Conservation (phyloP, 2,329 filamentous ascomycete genomes). For the Verticillium klebahnii region DNA sequence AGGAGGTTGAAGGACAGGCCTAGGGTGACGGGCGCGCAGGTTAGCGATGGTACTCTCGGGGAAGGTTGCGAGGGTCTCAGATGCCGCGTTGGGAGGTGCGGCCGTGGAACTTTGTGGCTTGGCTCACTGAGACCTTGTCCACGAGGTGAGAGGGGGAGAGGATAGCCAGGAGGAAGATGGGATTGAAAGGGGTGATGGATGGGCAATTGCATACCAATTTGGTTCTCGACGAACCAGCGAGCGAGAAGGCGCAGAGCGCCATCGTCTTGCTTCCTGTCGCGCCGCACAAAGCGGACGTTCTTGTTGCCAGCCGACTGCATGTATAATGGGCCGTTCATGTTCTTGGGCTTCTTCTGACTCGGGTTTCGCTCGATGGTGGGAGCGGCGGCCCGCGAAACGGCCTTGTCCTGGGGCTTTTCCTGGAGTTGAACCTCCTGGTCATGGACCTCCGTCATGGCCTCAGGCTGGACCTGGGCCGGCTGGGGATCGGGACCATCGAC, state of each 20-base stretch:
- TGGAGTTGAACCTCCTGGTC: neutral
- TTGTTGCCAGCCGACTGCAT: constrained; percentile 44
- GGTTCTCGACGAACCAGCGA: constrained; percentile 71
- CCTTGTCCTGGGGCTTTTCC: constrained; percentile 5
- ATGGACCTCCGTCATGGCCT: neutral
- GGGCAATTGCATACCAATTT: constrained; percentile 60
- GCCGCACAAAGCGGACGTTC: constrained; percentile 50
- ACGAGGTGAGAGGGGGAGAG: neutral
- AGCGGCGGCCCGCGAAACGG: constrained; percentile 1
- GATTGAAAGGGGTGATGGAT: neutral
- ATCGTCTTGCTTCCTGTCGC: constrained; percentile 58
- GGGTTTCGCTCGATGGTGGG: constrained; percentile 5
- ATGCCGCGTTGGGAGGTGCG: neutral
- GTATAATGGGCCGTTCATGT: constrained; percentile 54
- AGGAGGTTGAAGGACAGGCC: constrained; percentile 84
- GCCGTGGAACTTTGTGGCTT: neutral
- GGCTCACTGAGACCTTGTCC: neutral
- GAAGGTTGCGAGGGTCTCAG: neutral
- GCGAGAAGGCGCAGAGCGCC: constrained; percentile 56
- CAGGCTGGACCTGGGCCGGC: neutral
- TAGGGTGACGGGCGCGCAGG: constrained; percentile 13
- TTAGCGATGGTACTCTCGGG: constrained; percentile 15
- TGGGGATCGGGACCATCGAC: constrained; percentile 4
- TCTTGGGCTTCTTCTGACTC: constrained; percentile 18
- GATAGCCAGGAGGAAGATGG: neutral